Conservation (phyloP, 192 early-diverging fungal genomes). For the Obelidium mucronatum region DNA sequence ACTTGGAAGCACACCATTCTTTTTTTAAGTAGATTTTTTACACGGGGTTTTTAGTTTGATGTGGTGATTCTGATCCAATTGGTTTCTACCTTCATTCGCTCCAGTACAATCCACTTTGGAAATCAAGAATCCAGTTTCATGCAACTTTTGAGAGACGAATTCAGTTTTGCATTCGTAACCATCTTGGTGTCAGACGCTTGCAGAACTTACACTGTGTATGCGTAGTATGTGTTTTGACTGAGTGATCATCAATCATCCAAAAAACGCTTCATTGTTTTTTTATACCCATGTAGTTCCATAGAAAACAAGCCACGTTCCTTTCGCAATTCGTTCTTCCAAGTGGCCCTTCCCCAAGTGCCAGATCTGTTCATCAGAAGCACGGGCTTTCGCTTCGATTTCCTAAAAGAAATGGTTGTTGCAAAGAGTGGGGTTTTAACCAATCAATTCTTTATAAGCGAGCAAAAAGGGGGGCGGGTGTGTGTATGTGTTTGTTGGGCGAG, state of each 20-base stretch:
- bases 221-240: background rate
- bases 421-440: too few relatives aligned
- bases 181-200: constrained; percentile 9
- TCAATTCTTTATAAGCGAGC: too few relatives aligned
- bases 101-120: constrained; percentile 39
- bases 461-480: background rate
- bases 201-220: constrained; percentile 28
- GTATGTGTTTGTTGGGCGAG: background rate
- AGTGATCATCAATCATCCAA: background rate
- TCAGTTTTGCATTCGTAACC: constrained; percentile 29
- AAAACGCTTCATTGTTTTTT: background rate
- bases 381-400: constrained; percentile 30
- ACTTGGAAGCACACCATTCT: constrained; percentile 34
- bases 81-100: constrained; percentile 4
- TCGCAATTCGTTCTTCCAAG: constrained; percentile 22
- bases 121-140: constrained; percentile 23
- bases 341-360: constrained; percentile 30
- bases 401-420: too few relatives aligned
- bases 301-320: constrained; percentile 34
- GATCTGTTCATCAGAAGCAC: constrained; percentile 21
- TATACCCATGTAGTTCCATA: constrained; percentile 26
- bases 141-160: constrained; percentile 25
- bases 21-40: background rate
- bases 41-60: too few relatives aligned
- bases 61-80: too few relatives aligned